phyloP scores from a whole-genome alignment of 306 rosid genomes.

The Vachellia pachyceras region DNA sequence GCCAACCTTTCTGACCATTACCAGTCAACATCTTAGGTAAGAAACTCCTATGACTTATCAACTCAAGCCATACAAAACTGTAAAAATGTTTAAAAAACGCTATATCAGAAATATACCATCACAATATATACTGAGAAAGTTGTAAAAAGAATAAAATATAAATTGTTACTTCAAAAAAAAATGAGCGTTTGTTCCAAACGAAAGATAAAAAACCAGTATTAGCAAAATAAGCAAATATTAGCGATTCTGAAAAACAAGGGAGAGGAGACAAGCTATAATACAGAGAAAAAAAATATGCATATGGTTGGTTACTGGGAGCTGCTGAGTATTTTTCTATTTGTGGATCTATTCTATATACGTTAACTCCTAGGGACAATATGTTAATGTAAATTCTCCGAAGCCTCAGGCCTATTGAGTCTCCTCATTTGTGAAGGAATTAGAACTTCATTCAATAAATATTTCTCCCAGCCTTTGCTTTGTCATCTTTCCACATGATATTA shows the following conservation, averaged over 20 bases:
- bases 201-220: neutral
- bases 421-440: neutral
- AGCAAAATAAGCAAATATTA: neutral
- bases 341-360: neutral
- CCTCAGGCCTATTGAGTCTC: neutral
- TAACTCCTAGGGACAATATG: neutral
- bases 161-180: neutral
- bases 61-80: constrained; percentile 99
- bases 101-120: neutral
- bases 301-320: neutral
- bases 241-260: neutral
- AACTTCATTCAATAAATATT: neutral
- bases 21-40: constrained; percentile 95
- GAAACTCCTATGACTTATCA: constrained; percentile 93
- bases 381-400: neutral
- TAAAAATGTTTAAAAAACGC: constrained; percentile 36
- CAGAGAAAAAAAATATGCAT: neutral
- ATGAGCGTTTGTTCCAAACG: neutral
- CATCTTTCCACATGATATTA: neutral
- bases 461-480: neutral
- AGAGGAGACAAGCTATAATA: neutral
- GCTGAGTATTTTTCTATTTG: neutral
- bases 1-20: constrained; percentile 96
- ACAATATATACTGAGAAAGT: neutral
- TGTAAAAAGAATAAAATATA: neutral